phyloP scores from a whole-genome alignment of 2,329 filamentous ascomycete species.

The Bipolaris gigantea region DNA sequence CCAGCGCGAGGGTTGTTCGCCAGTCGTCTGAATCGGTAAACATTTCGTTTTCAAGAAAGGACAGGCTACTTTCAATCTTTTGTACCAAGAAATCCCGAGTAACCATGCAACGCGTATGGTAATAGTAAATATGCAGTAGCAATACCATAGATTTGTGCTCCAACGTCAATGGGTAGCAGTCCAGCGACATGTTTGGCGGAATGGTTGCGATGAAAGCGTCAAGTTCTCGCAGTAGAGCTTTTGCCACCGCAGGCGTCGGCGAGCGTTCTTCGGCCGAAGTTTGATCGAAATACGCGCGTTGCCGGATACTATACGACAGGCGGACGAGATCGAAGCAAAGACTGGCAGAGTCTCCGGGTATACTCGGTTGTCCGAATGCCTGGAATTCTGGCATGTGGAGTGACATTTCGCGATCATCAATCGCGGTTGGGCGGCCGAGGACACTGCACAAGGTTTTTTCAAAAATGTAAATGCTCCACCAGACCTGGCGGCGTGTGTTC shows the following conservation, averaged over 20 bases:
- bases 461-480: conserved; percentile 33
- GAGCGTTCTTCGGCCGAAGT: conserved; percentile 22
- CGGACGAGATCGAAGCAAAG: conserved; percentile 14
- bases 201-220: conserved; percentile 21
- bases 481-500: conserved; percentile 30
- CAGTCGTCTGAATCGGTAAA: conserved; percentile 16
- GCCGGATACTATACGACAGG: conserved; percentile 26
- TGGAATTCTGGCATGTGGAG: conserved; percentile 24
- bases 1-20: conserved; percentile 18
- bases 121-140: conserved; percentile 28
- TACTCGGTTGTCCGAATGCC: conserved; percentile 21
- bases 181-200: conserved; percentile 16
- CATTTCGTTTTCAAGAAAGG: conserved; percentile 16
- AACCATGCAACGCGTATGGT: conserved; percentile 29
- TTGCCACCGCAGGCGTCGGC: conserved; percentile 23
- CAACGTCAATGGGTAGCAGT: conserved; percentile 8
- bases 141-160: conserved; percentile 22
- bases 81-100: conserved; percentile 28
- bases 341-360: conserved; percentile 21
- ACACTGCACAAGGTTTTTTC: conserved; percentile 32
- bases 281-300: conserved; percentile 29
- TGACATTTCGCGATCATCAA: conserved; percentile 31
- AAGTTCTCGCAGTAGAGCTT: conserved; percentile 25
- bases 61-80: conserved; percentile 28
- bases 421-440: conserved; percentile 29